Evolutionary conservation across 495 filamentous ascomycete species (phyloP).

Genomic region (Penicillium angulare): DNA sequence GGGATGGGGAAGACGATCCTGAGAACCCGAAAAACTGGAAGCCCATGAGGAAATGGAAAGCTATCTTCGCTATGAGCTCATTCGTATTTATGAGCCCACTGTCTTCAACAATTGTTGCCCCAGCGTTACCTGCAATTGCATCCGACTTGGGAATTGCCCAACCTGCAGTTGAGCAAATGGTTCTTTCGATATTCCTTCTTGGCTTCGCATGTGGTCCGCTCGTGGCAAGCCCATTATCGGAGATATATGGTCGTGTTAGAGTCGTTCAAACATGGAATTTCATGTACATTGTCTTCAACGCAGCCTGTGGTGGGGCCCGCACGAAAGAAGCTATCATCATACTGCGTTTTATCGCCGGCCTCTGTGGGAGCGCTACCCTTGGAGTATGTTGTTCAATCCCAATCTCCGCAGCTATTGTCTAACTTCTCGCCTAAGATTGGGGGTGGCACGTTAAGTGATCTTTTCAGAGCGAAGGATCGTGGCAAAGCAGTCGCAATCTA

Average conservation of each 20-base stretch:
- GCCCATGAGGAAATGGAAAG: neutral
- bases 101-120: neutral
- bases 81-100: neutral
- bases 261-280: neutral
- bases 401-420: neutral
- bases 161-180: neutral
- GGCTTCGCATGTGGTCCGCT: neutral
- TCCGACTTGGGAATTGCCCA: neutral
- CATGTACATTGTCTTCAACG: neutral
- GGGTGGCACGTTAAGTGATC: neutral
- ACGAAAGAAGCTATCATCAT: neutral
- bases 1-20: neutral
- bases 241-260: neutral
- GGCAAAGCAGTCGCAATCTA: neutral
- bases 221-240: neutral
- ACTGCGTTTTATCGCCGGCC: neutral
- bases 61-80: neutral
- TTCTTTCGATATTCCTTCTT: conserved; percentile 1
- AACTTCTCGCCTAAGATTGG: neutral
- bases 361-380: neutral
- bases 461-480: neutral
- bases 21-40: conserved; percentile 1
- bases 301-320: neutral
- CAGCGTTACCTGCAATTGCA: neutral
- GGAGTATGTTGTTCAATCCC: neutral